Percentiles rank a stretch among this genome's conserved stretches.
These are phyloP conservation scores for Ceratocystis cacaofunesta DNA, from an alignment of 2,329 filamentous ascomycete genomes.

Conservation along the genomic window DNA sequence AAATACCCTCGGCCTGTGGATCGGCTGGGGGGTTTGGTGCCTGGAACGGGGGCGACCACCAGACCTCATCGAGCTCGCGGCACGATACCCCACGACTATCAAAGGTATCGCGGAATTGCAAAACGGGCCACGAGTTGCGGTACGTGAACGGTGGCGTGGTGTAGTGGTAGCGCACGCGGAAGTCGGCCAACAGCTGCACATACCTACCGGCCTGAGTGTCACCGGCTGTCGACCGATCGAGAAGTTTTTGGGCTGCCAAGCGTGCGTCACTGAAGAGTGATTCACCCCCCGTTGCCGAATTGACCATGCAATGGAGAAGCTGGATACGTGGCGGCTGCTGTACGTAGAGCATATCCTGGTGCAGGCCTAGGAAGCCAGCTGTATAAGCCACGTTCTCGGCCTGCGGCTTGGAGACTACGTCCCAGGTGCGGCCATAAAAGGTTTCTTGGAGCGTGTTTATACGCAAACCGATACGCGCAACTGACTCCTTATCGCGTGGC, in stretches of 20 bases:
- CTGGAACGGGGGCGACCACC: slow-evolving; percentile 74
- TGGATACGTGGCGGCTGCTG: slow-evolving; percentile 66
- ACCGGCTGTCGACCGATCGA: slow-evolving; percentile 13
- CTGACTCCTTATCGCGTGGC: slow-evolving; percentile 49
- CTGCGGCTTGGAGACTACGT: slow-evolving; percentile 66
- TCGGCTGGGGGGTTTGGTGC: slow-evolving; percentile 29
- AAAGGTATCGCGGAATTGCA: slow-evolving; percentile 24
- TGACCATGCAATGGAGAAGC: slow-evolving; percentile 76
- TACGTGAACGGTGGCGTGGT: slow-evolving; percentile 51
- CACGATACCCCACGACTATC: background rate
- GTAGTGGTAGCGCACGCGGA: slow-evolving; percentile 51
- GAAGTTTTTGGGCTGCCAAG: slow-evolving; percentile 36
- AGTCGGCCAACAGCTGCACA: slow-evolving; percentile 28
- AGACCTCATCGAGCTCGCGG: slow-evolving; percentile 22
- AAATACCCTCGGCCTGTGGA: background rate
- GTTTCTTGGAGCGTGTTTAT: slow-evolving; percentile 72
- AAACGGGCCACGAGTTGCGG: slow-evolving; percentile 39
- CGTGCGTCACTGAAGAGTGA: slow-evolving; percentile 74
- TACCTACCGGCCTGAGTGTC: slow-evolving; percentile 1
- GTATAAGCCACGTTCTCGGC: slow-evolving; percentile 93
- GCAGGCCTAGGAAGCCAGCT: slow-evolving; percentile 62
- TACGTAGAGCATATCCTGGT: slow-evolving; percentile 90
- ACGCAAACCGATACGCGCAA: slow-evolving; percentile 52
- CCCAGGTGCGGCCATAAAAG: slow-evolving; percentile 84
- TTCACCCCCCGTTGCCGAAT: slow-evolving; percentile 63